Evolutionary conservation across 257 asterid species (phyloP).

Genomic region (Jacaranda mimosifolia): DNA sequence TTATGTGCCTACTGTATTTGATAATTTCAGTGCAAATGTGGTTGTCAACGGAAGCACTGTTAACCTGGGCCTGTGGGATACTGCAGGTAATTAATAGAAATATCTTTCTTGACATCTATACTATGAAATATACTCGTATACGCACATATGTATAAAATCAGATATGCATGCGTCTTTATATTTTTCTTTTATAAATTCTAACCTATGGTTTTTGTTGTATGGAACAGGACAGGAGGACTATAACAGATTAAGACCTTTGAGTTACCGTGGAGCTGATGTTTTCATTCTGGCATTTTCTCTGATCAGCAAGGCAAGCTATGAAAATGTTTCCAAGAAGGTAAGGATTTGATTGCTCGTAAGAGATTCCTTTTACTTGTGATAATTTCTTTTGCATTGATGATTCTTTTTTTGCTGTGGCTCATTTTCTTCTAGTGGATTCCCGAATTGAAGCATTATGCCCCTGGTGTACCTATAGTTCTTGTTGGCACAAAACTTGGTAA

Average conservation of each 20-base stretch:
- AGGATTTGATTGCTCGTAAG: conserved; percentile 16
- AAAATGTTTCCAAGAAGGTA: conserved; percentile 81
- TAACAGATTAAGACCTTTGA: conserved; percentile 78
- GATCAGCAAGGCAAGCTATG: conserved; percentile 82
- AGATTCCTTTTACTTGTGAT: not conserved
- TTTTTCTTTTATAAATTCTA: conserved; percentile 26
- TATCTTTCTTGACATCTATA: conserved; percentile 2
- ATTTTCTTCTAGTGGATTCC: conserved; percentile 72
- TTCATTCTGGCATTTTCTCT: conserved; percentile 82
- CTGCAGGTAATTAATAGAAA: conserved; percentile 61
- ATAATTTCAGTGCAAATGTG: conserved; percentile 85
- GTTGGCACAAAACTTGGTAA: conserved; percentile 87
- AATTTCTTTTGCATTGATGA: conserved; percentile 19
- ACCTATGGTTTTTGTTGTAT: conserved; percentile 22
- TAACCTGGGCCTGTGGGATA: conserved; percentile 86
- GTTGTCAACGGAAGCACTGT: conserved; percentile 79
- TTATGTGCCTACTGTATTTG: conserved; percentile 83
- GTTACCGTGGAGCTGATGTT: conserved; percentile 88
- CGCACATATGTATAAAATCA: conserved; percentile 3
- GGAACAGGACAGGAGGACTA: conserved; percentile 82
- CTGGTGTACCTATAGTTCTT: conserved; percentile 81
- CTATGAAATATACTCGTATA: conserved; percentile 28
- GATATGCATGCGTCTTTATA: conserved; percentile 18
- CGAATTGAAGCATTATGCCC: conserved; percentile 82
- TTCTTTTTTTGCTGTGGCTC: conserved; percentile 11